These are phyloP conservation scores for Starmerella davenportii DNA, from an alignment of 805 yeast genomes.

Conservation along the genomic window DNA sequence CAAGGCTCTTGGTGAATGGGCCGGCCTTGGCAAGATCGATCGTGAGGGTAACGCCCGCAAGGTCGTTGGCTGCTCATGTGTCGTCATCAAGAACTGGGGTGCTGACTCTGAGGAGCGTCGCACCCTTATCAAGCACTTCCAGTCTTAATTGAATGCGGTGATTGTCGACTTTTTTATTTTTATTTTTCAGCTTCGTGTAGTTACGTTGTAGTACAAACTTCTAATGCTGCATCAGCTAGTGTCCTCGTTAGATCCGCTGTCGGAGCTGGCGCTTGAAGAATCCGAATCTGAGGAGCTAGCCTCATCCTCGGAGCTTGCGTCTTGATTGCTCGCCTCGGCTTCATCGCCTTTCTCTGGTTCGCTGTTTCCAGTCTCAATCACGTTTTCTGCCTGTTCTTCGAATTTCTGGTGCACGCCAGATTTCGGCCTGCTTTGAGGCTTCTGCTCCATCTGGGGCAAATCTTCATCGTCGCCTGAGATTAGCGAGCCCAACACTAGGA, in stretches of 20 bases:
- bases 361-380: neutral
- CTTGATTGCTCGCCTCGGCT: neutral
- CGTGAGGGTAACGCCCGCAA: slow-evolving; percentile 99
- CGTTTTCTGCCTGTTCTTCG: neutral
- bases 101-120: slow-evolving; percentile 95
- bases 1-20: slow-evolving; percentile 99
- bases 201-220: no score
- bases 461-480: slow-evolving; percentile 13
- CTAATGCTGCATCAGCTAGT: neutral
- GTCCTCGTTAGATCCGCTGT: neutral
- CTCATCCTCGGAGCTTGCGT: neutral
- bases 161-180: neutral
- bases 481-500: slow-evolving; percentile 71
- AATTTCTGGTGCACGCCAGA: neutral
- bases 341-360: neutral
- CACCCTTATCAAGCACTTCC: slow-evolving; percentile 88
- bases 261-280: slow-evolving; percentile 14
- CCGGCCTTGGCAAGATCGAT: slow-evolving; percentile 98
- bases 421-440: neutral
- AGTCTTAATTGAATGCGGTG: slow-evolving; percentile 36
- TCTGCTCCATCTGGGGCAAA: slow-evolving; percentile 7
- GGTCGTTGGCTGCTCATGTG: slow-evolving; percentile 99
- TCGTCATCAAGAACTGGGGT: slow-evolving; percentile 99
- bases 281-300: slow-evolving; percentile 9
- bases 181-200: no score